Percentiles rank a stretch among this genome's conserved stretches.
Conservation (phyloP, 257 asterid genomes). For the Penstemon barbatus region DNA sequence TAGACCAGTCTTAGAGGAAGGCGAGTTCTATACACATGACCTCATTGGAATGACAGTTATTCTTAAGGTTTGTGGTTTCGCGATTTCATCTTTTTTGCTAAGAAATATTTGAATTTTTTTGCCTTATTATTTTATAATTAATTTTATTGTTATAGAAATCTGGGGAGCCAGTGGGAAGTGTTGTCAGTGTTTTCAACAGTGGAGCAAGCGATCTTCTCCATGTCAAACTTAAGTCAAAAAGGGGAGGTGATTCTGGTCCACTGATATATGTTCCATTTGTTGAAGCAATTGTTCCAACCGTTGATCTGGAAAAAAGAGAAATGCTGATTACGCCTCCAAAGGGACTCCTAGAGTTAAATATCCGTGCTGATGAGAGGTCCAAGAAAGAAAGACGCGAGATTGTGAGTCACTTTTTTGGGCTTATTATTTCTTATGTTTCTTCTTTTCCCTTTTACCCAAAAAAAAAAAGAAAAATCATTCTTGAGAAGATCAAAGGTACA, state of each 20-base stretch:
- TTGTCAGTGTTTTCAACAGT: conserved; percentile 67
- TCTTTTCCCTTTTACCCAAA: background rate
- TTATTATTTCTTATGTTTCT: conserved; percentile 18
- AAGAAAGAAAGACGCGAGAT: conserved; percentile 97
- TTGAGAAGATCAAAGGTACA: too few relatives aligned
- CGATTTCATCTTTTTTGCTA: conserved; percentile 13
- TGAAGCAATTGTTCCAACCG: conserved; percentile 84
- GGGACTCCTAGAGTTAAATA: conserved; percentile 85
- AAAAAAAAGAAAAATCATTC: too few relatives aligned
- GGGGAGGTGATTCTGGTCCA: conserved; percentile 56
- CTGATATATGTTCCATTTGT: conserved; percentile 92
- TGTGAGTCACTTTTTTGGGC: conserved; percentile 56
- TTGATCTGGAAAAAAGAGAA: conserved; percentile 70
- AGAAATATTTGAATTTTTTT: conserved; percentile 10
- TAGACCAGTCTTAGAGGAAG: conserved; percentile 83
- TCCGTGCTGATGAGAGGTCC: conserved; percentile 75
- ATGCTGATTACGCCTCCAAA: conserved; percentile 95
- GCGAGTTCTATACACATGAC: conserved; percentile 80
- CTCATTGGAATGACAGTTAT: conserved; percentile 85
- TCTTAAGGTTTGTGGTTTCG: conserved; percentile 65
- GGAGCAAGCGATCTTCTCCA: conserved; percentile 94
- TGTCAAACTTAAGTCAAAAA: conserved; percentile 58
- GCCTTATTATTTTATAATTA: background rate
- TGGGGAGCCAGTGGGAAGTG: conserved; percentile 74
- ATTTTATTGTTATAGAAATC: conserved; percentile 53